Percentiles rank a stretch among this genome's conserved stretches.
These are phyloP conservation scores for Leucocoprinus sp. DNA, from an alignment of 768 basidiomycete genomes.

Conservation along the genomic window DNA sequence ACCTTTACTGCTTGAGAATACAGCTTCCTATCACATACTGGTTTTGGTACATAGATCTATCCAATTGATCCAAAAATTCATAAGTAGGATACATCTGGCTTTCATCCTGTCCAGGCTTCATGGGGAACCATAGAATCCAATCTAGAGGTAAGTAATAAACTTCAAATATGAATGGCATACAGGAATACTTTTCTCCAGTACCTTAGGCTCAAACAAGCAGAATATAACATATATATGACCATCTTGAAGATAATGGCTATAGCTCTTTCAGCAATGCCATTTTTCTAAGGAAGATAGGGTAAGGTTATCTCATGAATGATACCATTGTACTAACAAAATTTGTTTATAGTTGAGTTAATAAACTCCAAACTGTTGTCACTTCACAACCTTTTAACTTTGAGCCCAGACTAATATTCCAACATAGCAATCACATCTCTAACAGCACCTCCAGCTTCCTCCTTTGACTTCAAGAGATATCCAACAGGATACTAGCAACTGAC, in stretches of 20 bases:
- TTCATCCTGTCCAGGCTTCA: conserved; percentile 15
- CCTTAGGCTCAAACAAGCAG: neutral
- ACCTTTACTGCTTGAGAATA: neutral
- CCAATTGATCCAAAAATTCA: conserved; percentile 26
- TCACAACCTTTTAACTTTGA: conserved; percentile 12
- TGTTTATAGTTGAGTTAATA: conserved; percentile 12
- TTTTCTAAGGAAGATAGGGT: conserved; percentile 22
- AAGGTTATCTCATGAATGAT: conserved; percentile 21
- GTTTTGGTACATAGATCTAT: conserved; percentile 4
- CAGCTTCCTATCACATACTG: conserved; percentile 11
- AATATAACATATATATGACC: conserved; percentile 21
- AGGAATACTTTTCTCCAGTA: conserved; percentile 16
- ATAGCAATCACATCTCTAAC: conserved; percentile 21
- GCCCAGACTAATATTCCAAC: conserved; percentile 14
- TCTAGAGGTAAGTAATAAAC: conserved; percentile 16
- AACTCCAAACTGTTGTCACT: conserved; percentile 20
- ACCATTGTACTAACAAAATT: conserved; percentile 14
- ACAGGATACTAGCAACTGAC: conserved; percentile 16
- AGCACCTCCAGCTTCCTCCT: conserved; percentile 18
- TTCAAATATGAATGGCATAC: conserved; percentile 18
- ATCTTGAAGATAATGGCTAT: conserved; percentile 28
- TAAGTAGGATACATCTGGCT: conserved; percentile 21
- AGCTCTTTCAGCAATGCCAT: conserved; percentile 24
- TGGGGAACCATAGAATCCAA: conserved; percentile 18
- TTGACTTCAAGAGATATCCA: conserved; percentile 17